A percentile compares a stretch with the other conserved stretches of the same genome.
Conservation (phyloP, 306 rosid species). For the Trifolium repens region DNA sequence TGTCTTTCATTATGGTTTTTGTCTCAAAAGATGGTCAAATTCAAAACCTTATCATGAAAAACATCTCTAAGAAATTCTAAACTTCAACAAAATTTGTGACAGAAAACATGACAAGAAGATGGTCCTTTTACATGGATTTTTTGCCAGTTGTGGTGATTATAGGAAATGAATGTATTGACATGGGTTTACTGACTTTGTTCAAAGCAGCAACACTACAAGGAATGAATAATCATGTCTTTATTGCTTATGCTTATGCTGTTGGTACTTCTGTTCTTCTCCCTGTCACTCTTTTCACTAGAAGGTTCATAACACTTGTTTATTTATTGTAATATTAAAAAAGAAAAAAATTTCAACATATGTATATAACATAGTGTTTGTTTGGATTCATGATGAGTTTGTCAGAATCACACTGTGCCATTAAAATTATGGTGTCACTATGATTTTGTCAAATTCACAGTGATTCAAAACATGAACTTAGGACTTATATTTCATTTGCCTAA, state of each 20-base stretch:
- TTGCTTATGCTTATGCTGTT: conserved; percentile 78
- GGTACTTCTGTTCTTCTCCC: conserved; percentile 76
- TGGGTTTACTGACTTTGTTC: conserved; percentile 73
- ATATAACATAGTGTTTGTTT: background rate
- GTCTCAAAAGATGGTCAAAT: no score
- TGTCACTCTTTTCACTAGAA: conserved; percentile 54
- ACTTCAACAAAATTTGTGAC: background rate
- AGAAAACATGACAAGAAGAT: conserved; percentile 42
- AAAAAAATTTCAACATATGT: no score
- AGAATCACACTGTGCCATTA: background rate
- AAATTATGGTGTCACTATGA: background rate
- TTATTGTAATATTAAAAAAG: no score
- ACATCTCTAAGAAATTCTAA: background rate
- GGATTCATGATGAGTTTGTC: background rate
- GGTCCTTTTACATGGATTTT: conserved; percentile 50
- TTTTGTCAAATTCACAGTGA: background rate
- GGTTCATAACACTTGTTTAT: conserved; percentile 32
- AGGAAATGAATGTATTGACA: conserved; percentile 66
- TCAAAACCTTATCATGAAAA: no score
- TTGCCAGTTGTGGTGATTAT: conserved; percentile 69
- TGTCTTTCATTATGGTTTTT: no score
- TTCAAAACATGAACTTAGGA: background rate
- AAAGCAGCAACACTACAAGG: conserved; percentile 81
- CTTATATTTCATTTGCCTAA: background rate
- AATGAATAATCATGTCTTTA: conserved; percentile 83